These are phyloP conservation scores for Polygonum maritimum DNA, from an alignment of 148 eudicot species.

Conservation along the genomic window DNA sequence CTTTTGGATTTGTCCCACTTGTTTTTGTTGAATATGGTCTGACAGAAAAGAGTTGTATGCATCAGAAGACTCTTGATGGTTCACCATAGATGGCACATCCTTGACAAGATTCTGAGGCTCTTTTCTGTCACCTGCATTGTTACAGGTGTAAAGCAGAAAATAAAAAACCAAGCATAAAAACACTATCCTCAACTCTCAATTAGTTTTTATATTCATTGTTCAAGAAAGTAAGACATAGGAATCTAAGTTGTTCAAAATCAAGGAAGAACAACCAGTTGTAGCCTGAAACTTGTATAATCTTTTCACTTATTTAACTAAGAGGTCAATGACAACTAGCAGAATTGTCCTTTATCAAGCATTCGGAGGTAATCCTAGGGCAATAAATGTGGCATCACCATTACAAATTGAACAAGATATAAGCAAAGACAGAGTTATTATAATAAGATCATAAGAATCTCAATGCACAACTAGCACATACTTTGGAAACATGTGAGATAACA, in stretches of 20 bases:
- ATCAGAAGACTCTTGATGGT: slow-evolving; percentile 12
- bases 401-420: background rate
- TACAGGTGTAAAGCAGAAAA: slow-evolving; percentile 27
- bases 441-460: background rate
- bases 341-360: too few relatives aligned
- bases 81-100: slow-evolving; percentile 12
- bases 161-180: slow-evolving; percentile 3
- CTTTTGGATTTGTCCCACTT: slow-evolving; percentile 13
- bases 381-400: background rate
- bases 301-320: background rate
- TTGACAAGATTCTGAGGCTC: slow-evolving; percentile 10
- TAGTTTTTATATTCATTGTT: background rate
- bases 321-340: too few relatives aligned
- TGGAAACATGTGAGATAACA: background rate
- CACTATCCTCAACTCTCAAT: background rate
- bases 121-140: slow-evolving; percentile 20
- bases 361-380: background rate
- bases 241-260: background rate
- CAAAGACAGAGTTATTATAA: background rate
- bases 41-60: slow-evolving; percentile 23
- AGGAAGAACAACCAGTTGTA: background rate
- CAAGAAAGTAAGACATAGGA: background rate
- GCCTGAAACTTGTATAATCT: background rate
- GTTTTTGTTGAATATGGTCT: slow-evolving; percentile 17
- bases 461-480: background rate